Evolutionary conservation across 106 monocot genomes (phyloP), one percentile per base, ranked within the genome.

Genomic region (Agapanthus africanus): DNA sequence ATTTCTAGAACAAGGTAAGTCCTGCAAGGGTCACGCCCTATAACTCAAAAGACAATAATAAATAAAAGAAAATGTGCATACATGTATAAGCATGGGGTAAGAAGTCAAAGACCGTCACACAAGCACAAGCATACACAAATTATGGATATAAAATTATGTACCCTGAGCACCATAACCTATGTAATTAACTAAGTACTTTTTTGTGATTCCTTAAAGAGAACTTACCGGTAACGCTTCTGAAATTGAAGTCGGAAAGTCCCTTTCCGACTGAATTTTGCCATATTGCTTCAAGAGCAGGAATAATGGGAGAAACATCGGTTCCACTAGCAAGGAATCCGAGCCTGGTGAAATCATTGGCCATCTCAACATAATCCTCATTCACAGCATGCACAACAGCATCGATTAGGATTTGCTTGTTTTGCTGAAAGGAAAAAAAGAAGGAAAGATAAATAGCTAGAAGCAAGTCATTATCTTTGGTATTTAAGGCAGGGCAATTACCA

Each of bases 341-440:
- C 75, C 97, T 86, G 11, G 93, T 99, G 78, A 99, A 99, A 79
- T 99, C 97, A 85, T 99, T 99, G 63, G 97, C 97, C 97, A 99
- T 99, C 79, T 99, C 97, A 73, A 73, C 92, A 81, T 99, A 99
- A 74, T 99, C 97, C 88, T 99, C 97, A 71, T 99, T 99, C 54
- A 99, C 93, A 74, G 97, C 97, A 81, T 99, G 97, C 31, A 99
- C 97, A 77, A 99, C 90, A 64, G 97, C 97, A 85, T 99, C 97
- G 42, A 93, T 93, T 63, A 99, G 65, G 54, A 99, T 99, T 81
- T 99, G 87, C 72, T 99, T 99, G 71, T 99, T 99, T 83, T 83
- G 97, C 97, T 99, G 89, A 56, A 89, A 72, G 30, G 22, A 63
- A 70, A 78, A 63, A 27, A 38, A 21, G 7, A 42, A n/a, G n/a